A percentile compares a stretch with the other conserved stretches of the same genome.
phyloP scores from a whole-genome alignment of 2,329 filamentous ascomycete genomes.

The Zelopaecilomyces penicillatus region DNA sequence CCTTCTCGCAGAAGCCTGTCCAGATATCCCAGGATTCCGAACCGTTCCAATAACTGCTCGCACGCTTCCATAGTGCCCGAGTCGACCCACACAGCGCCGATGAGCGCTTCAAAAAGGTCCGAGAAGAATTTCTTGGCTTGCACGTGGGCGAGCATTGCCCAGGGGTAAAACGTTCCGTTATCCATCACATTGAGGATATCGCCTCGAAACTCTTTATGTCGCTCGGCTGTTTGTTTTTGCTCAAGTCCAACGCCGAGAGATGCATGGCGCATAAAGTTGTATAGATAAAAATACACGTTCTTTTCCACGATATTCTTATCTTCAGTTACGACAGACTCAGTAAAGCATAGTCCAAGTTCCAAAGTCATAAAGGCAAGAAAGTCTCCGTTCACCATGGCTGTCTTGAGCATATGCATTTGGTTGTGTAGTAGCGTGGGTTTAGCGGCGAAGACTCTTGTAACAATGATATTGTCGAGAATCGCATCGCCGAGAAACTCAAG shows the following conservation, averaged over 20 bases:
- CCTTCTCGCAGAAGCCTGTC: slow-evolving; percentile 49
- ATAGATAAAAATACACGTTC: slow-evolving; percentile 40
- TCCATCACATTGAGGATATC: slow-evolving; percentile 43
- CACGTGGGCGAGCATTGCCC: slow-evolving; percentile 60
- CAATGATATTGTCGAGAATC: slow-evolving; percentile 70
- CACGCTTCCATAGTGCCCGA: slow-evolving; percentile 56
- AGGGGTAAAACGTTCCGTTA: slow-evolving; percentile 56
- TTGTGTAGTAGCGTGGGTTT: slow-evolving; percentile 35
- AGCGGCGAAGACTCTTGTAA: slow-evolving; percentile 47
- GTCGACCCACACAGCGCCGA: slow-evolving; percentile 82
- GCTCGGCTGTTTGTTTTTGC: slow-evolving; percentile 34
- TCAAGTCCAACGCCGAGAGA: slow-evolving; percentile 37
- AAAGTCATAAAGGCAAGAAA: slow-evolving; percentile 73
- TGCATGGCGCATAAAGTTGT: slow-evolving; percentile 60
- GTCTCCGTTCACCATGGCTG: slow-evolving; percentile 69
- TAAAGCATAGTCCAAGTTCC: slow-evolving; percentile 22
- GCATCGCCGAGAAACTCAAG: slow-evolving; percentile 86
- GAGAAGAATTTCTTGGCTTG: slow-evolving; percentile 69
- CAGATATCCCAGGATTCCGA: slow-evolving; percentile 60
- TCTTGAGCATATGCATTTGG: slow-evolving; percentile 68
- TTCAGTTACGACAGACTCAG: slow-evolving; percentile 11
- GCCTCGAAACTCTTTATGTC: slow-evolving; percentile 40
- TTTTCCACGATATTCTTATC: slow-evolving; percentile 12
- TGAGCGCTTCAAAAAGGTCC: slow-evolving; percentile 70
- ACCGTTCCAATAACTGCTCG: slow-evolving; percentile 46